A percentile compares a stretch with the other conserved stretches of the same genome.
Evolutionary conservation across 2,329 filamentous ascomycete species (phyloP).

Genomic region (Epichloe uncinata): DNA sequence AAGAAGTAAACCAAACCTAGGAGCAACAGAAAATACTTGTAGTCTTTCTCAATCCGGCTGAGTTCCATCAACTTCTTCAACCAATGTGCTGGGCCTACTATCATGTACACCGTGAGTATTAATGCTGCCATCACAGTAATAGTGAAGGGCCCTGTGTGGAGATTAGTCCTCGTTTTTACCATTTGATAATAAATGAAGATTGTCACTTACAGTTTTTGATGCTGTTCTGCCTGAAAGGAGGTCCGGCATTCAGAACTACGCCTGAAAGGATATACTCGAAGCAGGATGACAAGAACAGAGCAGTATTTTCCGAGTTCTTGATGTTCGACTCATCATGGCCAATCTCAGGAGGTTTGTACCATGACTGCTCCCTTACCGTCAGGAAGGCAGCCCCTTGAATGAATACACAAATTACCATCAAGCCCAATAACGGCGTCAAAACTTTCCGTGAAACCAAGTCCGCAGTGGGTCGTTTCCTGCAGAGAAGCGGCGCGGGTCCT

Average conservation of each 20-base stretch:
- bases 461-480: constrained; percentile 77
- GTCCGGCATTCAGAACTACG: constrained; percentile 80
- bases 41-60: constrained; percentile 59
- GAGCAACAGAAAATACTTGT: constrained; percentile 57
- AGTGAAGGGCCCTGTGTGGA: constrained; percentile 65
- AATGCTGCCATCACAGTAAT: constrained; percentile 59
- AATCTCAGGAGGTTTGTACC: constrained; percentile 73
- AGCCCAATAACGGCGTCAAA: constrained; percentile 73
- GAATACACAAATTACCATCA: constrained; percentile 68
- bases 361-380: constrained; percentile 63
- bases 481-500: constrained; percentile 64
- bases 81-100: constrained; percentile 58
- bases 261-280: constrained; percentile 92
- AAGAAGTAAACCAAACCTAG: constrained; percentile 58
- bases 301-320: constrained; percentile 85
- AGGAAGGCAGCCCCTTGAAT: constrained; percentile 65
- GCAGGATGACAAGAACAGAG: constrained; percentile 78
- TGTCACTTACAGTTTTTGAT: constrained; percentile 58
- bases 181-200: background rate
- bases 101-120: constrained; percentile 62
- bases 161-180: background rate
- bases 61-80: constrained; percentile 70
- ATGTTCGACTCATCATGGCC: constrained; percentile 72
- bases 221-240: constrained; percentile 74
- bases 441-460: constrained; percentile 89